Percentiles rank a stretch among this genome's conserved stretches.
These are phyloP conservation scores for Casuarina glauca DNA, from an alignment of 306 rosid species.

Conservation along the genomic window DNA sequence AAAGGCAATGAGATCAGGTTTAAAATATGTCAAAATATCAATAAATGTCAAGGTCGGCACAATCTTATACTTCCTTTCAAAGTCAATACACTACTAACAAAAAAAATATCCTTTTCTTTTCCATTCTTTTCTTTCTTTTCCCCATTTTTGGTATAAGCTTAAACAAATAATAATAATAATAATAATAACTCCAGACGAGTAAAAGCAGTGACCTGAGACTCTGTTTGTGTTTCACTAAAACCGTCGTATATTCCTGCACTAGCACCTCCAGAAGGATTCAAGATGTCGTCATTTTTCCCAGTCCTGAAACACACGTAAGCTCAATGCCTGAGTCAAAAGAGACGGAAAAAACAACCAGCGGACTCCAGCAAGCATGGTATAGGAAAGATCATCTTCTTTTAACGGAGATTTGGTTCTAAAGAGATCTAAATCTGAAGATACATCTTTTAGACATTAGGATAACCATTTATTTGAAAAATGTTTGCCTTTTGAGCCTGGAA, in stretches of 20 bases:
- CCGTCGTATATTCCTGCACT: slow-evolving; percentile 53
- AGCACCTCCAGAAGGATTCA: slow-evolving; percentile 43
- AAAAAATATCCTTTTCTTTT: neutral
- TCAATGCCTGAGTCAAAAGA: slow-evolving; percentile 28
- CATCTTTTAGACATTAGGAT: neutral
- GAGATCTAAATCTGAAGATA: neutral
- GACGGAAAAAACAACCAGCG: neutral
- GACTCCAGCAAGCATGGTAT: neutral
- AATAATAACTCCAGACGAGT: slow-evolving; percentile 19
- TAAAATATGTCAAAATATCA: neutral
- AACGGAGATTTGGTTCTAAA: neutral
- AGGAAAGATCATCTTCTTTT: neutral
- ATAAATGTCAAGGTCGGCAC: neutral
- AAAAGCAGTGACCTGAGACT: slow-evolving; percentile 74
- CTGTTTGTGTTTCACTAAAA: slow-evolving; percentile 91
- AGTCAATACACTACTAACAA: neutral
- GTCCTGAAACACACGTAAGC: slow-evolving; percentile 31
- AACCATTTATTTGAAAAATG: neutral
- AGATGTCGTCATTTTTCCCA: slow-evolving; percentile 49
- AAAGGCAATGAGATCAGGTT: slow-evolving; percentile 10
- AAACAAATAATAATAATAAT: neutral
- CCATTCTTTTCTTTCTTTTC: neutral
- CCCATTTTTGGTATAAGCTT: neutral
- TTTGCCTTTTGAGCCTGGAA: neutral
- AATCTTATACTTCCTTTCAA: neutral